Percentiles rank a stretch among this genome's conserved stretches.
phyloP scores from a whole-genome alignment of 495 filamentous ascomycete species.

The Lepidopterella palustris region DNA sequence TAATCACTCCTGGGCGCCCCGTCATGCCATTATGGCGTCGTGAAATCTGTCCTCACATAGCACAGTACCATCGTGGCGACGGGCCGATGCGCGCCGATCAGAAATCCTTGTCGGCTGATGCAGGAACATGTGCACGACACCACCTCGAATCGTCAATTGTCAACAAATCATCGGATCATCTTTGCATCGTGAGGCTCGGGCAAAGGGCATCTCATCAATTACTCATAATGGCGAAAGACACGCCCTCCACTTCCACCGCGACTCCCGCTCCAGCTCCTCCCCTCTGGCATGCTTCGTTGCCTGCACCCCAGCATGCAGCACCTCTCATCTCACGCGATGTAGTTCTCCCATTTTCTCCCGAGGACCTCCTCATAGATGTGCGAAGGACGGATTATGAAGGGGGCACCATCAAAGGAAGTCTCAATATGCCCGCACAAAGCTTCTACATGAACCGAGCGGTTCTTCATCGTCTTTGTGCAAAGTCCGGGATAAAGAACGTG shows the following conservation, averaged over 20 bases:
- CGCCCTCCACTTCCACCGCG: background rate
- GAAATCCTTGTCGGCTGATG: too few relatives aligned
- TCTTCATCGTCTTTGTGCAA: conserved; percentile 40
- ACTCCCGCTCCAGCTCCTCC: background rate
- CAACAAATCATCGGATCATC: too few relatives aligned
- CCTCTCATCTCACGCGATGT: conserved; percentile 18
- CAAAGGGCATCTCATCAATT: background rate
- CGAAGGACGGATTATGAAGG: conserved; percentile 41
- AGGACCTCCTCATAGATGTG: conserved; percentile 34
- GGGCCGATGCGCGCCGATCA: background rate
- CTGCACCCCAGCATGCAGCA: conserved; percentile 14
- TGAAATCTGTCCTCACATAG: background rate
- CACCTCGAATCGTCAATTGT: too few relatives aligned
- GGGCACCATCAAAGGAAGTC: conserved; percentile 41
- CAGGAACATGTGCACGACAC: too few relatives aligned
- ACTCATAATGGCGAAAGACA: background rate
- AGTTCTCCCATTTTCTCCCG: conserved; percentile 11
- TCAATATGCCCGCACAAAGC: conserved; percentile 47
- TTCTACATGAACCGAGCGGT: conserved; percentile 40
- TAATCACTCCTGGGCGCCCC: background rate
- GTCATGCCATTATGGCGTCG: background rate
- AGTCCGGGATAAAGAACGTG: conserved; percentile 41
- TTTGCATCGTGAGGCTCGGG: too few relatives aligned
- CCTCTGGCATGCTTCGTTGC: conserved; percentile 20
- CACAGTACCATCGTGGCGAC: background rate